A percentile compares a stretch with the other conserved stretches of the same genome.
These are phyloP conservation scores for Brassica balearica DNA, from an alignment of 441 rosid species.

Conservation along the genomic window DNA sequence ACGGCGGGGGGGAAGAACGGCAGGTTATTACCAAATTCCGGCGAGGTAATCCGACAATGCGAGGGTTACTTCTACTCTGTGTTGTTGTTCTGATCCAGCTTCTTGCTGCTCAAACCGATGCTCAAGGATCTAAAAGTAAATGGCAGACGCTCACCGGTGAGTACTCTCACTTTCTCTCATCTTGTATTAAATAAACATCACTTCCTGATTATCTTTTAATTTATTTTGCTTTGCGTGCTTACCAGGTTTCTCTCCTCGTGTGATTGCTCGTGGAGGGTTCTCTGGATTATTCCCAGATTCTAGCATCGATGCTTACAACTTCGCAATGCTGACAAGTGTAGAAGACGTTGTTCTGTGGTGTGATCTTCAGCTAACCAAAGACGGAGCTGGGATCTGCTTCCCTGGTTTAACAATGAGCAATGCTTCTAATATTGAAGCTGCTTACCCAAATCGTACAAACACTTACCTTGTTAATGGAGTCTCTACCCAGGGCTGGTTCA, in stretches of 20 bases:
- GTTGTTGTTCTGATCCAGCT: neutral
- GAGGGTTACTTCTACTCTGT: neutral
- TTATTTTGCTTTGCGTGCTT: neutral
- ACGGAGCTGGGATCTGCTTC: conserved; percentile 72
- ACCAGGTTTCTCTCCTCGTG: conserved; percentile 50
- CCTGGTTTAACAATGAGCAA: conserved; percentile 67
- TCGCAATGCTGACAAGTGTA: conserved; percentile 49
- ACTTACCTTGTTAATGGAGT: conserved; percentile 64
- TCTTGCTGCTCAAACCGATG: neutral
- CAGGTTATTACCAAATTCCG: conserved; percentile 7
- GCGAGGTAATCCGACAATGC: conserved; percentile 53
- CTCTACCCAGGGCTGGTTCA: conserved; percentile 57
- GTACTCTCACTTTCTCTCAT: neutral
- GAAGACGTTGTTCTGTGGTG: conserved; percentile 59
- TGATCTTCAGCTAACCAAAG: conserved; percentile 87
- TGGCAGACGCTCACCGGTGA: conserved; percentile 1
- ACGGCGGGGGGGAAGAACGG: conserved; percentile 27
- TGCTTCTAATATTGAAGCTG: conserved; percentile 25
- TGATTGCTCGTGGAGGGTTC: conserved; percentile 91
- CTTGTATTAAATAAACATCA: too few species aligned
- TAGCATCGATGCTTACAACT: conserved; percentile 54
- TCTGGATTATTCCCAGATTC: conserved; percentile 85
- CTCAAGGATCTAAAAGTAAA: neutral
- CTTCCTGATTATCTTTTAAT: neutral
- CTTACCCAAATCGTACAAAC: conserved; percentile 33